These are phyloP conservation scores for Allomyces arbusculus DNA, from an alignment of 192 early-diverging fungal species.

Conservation along the genomic window DNA sequence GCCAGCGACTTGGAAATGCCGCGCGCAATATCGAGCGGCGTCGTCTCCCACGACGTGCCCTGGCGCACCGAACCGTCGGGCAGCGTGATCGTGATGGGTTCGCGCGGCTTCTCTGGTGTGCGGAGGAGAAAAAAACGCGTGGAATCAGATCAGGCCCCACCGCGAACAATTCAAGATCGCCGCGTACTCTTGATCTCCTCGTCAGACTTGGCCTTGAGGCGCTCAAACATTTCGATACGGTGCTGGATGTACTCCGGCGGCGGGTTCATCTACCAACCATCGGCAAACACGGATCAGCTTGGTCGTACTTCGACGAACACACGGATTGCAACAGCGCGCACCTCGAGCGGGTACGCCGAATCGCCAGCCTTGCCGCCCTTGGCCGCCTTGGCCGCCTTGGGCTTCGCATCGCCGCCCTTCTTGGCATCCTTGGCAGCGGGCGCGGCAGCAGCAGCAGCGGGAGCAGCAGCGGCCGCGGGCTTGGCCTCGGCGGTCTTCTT, in stretches of 20 bases:
- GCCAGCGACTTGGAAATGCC: slow-evolving; percentile 72
- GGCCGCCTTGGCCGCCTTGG: slow-evolving; percentile 5
- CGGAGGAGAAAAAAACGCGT: background rate
- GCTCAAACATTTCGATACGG: slow-evolving; percentile 63
- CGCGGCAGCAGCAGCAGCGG: no score
- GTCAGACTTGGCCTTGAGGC: slow-evolving; percentile 41
- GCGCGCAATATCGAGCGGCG: slow-evolving; percentile 77
- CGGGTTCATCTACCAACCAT: slow-evolving; percentile 9
- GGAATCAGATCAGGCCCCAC: background rate
- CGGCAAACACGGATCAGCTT: background rate
- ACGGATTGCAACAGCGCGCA: background rate
- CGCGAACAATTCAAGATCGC: background rate
- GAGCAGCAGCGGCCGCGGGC: no score
- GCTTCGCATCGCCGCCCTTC: slow-evolving; percentile 1
- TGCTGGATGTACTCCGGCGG: slow-evolving; percentile 54
- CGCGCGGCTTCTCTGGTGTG: slow-evolving; percentile 44
- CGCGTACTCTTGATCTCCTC: slow-evolving; percentile 35
- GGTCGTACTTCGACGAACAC: background rate
- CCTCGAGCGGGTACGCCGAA: slow-evolving; percentile 6
- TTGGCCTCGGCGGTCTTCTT: no score
- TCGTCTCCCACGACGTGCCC: slow-evolving; percentile 83
- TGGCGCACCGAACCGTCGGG: slow-evolving; percentile 65
- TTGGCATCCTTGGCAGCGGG: slow-evolving; percentile 2
- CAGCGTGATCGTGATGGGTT: slow-evolving; percentile 60
- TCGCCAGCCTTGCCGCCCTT: background rate